Conservation (phyloP, 306 rosid species). For the Erythrophleum fordii region DNA sequence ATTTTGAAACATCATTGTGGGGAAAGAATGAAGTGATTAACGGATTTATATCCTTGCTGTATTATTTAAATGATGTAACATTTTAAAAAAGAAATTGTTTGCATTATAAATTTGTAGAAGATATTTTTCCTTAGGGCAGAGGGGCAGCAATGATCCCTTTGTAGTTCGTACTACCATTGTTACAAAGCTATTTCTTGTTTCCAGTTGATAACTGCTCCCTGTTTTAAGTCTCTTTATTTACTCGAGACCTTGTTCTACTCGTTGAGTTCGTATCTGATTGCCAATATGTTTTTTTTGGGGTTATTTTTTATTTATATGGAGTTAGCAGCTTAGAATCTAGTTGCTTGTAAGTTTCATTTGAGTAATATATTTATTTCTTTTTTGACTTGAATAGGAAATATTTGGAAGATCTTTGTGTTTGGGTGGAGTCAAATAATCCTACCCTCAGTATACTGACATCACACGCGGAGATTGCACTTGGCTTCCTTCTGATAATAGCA, state of each 20-base stretch:
- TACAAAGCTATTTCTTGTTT: not conserved
- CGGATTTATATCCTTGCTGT: not conserved
- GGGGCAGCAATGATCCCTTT: not conserved
- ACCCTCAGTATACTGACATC: slow-evolving; percentile 71
- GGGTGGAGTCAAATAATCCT: slow-evolving; percentile 76
- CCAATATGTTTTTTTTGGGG: not conserved
- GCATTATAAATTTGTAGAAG: not conserved
- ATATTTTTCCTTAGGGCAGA: not conserved
- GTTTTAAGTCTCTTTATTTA: not conserved
- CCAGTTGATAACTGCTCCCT: not conserved
- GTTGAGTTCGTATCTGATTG: not conserved
- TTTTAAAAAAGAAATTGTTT: not conserved
- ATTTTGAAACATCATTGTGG: not conserved
- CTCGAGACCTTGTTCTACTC: not conserved
- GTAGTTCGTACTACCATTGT: not conserved
- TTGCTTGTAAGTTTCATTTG: not conserved
- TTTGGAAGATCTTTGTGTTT: slow-evolving; percentile 70
- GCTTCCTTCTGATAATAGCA: slow-evolving; percentile 69
- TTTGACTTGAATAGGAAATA: slow-evolving; percentile 56
- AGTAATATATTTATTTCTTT: not conserved
- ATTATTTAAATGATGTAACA: not conserved
- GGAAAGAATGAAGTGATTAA: not conserved
- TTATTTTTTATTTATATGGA: not conserved
- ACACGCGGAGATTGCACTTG: slow-evolving; percentile 71
- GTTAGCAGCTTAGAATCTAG: slow-evolving; percentile 23